Percentiles rank a stretch among this genome's conserved stretches.
These are phyloP conservation scores for Penicillium glabrum DNA, from an alignment of 2,329 filamentous ascomycete genomes.

Conservation along the genomic window DNA sequence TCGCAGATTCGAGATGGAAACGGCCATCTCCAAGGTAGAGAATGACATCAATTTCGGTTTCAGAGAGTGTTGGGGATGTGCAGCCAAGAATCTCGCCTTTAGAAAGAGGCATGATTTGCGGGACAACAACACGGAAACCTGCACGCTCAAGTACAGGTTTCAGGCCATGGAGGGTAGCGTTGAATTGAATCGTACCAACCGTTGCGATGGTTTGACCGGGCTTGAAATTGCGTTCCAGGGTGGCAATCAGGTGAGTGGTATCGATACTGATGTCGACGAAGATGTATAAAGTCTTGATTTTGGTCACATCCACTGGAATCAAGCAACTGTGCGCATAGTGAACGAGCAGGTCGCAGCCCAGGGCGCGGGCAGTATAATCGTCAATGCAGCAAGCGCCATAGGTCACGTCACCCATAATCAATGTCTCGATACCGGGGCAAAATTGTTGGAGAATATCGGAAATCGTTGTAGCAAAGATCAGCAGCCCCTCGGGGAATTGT, in stretches of 20 bases:
- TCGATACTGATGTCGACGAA: constrained; percentile 99
- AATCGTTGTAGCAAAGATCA: constrained; percentile 95
- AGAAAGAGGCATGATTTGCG: constrained; percentile 87
- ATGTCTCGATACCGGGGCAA: constrained; percentile 83
- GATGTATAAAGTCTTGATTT: constrained; percentile 95
- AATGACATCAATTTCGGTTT: constrained; percentile 68
- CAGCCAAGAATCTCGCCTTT: constrained; percentile 98
- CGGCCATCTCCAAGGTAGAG: constrained; percentile 89
- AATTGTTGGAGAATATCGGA: constrained; percentile 95
- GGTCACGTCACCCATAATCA: constrained; percentile 99
- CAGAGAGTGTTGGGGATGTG: constrained; percentile 74
- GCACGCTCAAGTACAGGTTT: constrained; percentile 74
- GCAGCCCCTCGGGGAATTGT: constrained; percentile 94
- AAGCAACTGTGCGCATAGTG: constrained; percentile 97
- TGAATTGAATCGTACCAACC: constrained; percentile 98
- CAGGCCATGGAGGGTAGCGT: constrained; percentile 89
- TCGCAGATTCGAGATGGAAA: constrained; percentile 96
- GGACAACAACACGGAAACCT: constrained; percentile 82
- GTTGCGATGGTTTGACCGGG: constrained; percentile 84
- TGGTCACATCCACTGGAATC: constrained; percentile 93
- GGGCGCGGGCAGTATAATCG: constrained; percentile 90
- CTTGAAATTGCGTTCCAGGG: constrained; percentile 83
- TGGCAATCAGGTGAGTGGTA: constrained; percentile 79
- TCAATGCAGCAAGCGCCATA: constrained; percentile 99
- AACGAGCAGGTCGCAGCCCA: constrained; percentile 90